Evolutionary conservation across 805 yeast species (phyloP).

Genomic region (Myxozyma sirexii): DNA sequence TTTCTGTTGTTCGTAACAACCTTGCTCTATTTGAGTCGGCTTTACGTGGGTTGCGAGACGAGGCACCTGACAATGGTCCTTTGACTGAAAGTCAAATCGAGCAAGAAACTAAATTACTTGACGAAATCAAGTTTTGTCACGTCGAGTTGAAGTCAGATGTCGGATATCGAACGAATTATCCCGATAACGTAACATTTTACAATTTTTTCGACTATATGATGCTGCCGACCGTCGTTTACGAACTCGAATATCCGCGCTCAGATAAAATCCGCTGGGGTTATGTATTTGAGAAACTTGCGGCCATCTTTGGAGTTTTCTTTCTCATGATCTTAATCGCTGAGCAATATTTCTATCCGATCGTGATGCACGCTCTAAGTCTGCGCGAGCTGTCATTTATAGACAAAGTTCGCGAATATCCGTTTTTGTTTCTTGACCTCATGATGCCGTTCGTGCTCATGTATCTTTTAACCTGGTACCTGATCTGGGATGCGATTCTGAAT

Average conservation of each 20-base stretch:
- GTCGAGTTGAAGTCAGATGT: constrained; percentile 55
- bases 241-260: constrained; percentile 80
- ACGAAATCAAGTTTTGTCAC: constrained; percentile 67
- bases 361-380: constrained; percentile 58
- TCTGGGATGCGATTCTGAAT: constrained; percentile 94
- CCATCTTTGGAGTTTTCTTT: constrained; percentile 83
- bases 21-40: constrained; percentile 53
- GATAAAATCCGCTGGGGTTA: constrained; percentile 66
- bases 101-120: constrained; percentile 44
- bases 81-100: constrained; percentile 30
- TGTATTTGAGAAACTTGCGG: constrained; percentile 67
- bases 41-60: constrained; percentile 41
- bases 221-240: constrained; percentile 85
- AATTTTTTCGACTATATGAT: constrained; percentile 79
- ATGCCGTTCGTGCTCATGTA: constrained; percentile 81
- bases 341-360: constrained; percentile 71
- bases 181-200: constrained; percentile 62
- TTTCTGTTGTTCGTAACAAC: constrained; percentile 67
- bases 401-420: constrained; percentile 54
- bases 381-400: constrained; percentile 51
- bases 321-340: constrained; percentile 83
- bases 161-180: constrained; percentile 53
- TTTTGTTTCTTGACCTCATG: constrained; percentile 67
- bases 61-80: constrained; percentile 4
- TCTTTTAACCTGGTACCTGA: constrained; percentile 77